Percentiles rank a stretch among this genome's conserved stretches.
Evolutionary conservation across 2,329 filamentous ascomycete genomes (phyloP).

Genomic region (Penicillium sp.): DNA sequence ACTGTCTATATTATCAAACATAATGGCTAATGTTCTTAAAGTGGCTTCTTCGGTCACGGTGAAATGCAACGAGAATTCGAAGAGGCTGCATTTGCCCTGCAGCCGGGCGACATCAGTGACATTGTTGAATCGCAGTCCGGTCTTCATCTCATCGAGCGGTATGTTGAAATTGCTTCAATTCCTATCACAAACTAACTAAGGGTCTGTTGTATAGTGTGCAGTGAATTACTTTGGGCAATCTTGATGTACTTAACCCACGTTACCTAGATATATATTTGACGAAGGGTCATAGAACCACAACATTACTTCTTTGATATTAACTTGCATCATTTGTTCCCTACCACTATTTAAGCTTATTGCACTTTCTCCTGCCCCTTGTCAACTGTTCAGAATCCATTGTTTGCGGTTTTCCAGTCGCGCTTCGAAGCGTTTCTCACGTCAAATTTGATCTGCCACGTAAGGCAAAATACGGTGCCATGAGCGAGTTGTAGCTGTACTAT

Average conservation of each 20-base stretch:
- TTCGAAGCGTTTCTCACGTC: too few relatives aligned
- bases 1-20: neutral
- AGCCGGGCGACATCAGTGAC: slow-evolving; percentile 82
- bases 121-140: slow-evolving; percentile 93
- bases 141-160: slow-evolving; percentile 95
- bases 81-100: slow-evolving; percentile 88
- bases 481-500: too few relatives aligned
- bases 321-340: neutral
- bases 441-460: too few relatives aligned
- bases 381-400: too few relatives aligned
- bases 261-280: neutral
- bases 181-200: slow-evolving; percentile 3
- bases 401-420: too few relatives aligned
- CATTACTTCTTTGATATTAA: neutral
- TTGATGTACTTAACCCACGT: slow-evolving; percentile 2
- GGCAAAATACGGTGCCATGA: too few relatives aligned
- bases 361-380: too few relatives aligned
- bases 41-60: slow-evolving; percentile 87
- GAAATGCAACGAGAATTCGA: slow-evolving; percentile 99
- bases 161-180: slow-evolving; percentile 34
- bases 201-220: slow-evolving; percentile 26
- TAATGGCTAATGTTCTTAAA: slow-evolving; percentile 37
- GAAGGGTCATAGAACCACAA: neutral
- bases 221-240: slow-evolving; percentile 18
- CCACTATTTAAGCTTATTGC: too few relatives aligned